These are phyloP conservation scores for Fusarium denticulatum DNA, from an alignment of 2,329 filamentous ascomycete genomes.

Conservation along the genomic window DNA sequence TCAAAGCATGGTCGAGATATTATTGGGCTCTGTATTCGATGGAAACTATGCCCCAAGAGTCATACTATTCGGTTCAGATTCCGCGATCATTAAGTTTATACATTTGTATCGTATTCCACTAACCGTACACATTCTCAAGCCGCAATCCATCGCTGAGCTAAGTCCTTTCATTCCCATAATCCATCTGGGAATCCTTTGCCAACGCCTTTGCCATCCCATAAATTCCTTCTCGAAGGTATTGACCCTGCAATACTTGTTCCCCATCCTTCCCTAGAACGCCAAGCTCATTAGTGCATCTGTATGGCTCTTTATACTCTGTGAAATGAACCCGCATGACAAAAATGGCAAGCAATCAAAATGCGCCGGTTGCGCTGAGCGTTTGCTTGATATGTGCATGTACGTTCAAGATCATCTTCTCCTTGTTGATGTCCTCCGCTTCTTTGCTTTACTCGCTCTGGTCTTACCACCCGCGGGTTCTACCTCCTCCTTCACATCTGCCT, in stretches of 20 bases:
- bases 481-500: conserved; percentile 40
- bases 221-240: conserved; percentile 19
- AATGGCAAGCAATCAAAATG: conserved; percentile 14
- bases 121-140: conserved; percentile 2
- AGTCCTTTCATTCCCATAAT: conserved; percentile 6
- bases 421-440: conserved; percentile 50
- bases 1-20: background rate
- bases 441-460: conserved; percentile 44
- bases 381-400: background rate
- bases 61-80: background rate
- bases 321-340: conserved; percentile 13
- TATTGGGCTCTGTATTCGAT: background rate
- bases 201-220: conserved; percentile 38
- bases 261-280: conserved; percentile 40
- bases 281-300: conserved; percentile 38
- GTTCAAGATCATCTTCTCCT: conserved; percentile 45
- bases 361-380: conserved; percentile 21
- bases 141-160: conserved; percentile 20
- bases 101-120: conserved; percentile 39
- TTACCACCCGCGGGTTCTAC: conserved; percentile 34
- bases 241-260: conserved; percentile 22
- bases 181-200: conserved; percentile 6
- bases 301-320: conserved; percentile 32
- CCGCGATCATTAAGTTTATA: conserved; percentile 30
- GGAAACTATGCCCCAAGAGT: background rate